Evolutionary conservation across 1,139 yeast genomes (phyloP), one percentile per base, ranked within the genome.

Genomic region (Taiozyma sp.): DNA sequence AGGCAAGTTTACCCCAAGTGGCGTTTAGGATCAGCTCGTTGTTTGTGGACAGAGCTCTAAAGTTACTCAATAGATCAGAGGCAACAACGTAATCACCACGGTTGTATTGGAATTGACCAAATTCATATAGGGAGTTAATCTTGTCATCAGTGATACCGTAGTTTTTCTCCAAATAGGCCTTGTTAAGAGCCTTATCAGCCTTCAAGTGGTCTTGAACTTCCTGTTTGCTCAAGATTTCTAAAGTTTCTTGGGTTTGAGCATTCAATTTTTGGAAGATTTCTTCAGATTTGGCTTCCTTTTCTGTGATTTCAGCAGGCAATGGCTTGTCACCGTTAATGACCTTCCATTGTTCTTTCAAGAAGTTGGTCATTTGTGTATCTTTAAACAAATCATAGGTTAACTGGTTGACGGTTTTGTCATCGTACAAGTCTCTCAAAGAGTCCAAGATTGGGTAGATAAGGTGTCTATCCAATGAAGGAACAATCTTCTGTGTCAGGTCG

Each of bases 1-100:
- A 72, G 1, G 86, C 83, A 19, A 81, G 68, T 60, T 78, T 78
- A 62, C 85, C 85, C 84, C 85, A 81, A n/a, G 84, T 79, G 27
- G 85, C 83, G 51, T 80, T 77, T 47, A 76, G 65, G 53, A 76
- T 73, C 54, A 76, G 66, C 30, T 77, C 75, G 54, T 68, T 68
- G 61, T 80, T 76, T 38, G 78, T 75, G 22, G 84, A 78, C 30
- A 81, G 68, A 16, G 78, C 73, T 63, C 83, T 70, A 64, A 80
- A 81, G 63, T 79, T 81, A 59, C 75, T 76, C 54, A 81, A 67
- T 54, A 79, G 69, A 61, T 80, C 84, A 28, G 80, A 72, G 13
- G 85, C 83, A 67, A 77, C 73, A 47, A 71, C 76, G 65, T 80
- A 81, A 59, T 80, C 80, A 57, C 86, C 86, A 62, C 81, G 73